Percentiles rank a stretch among this genome's conserved stretches.
These are phyloP conservation scores for Cercospora sesami DNA, from an alignment of 2,329 filamentous ascomycete species.

Conservation along the genomic window DNA sequence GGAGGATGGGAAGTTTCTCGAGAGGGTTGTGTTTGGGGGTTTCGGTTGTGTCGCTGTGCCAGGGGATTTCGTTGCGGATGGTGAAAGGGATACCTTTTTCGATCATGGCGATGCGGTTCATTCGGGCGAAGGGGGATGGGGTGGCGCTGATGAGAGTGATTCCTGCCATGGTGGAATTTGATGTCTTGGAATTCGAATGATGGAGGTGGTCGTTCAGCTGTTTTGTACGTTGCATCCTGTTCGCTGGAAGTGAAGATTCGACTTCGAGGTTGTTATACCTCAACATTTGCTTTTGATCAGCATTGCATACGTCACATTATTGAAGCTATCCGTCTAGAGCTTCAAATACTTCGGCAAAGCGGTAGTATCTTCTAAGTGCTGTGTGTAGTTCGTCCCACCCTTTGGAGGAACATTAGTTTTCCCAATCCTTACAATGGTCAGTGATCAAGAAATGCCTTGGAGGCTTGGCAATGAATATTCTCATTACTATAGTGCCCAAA, in stretches of 20 bases:
- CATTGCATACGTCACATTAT: conserved; percentile 1
- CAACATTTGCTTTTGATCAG: background rate
- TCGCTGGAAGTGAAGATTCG: background rate
- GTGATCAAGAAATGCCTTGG: background rate
- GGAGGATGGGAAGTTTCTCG: conserved; percentile 28
- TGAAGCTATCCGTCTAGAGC: background rate
- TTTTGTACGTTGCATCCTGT: conserved; percentile 5
- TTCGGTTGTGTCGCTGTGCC: conserved; percentile 23
- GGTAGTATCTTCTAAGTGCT: background rate
- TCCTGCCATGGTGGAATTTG: background rate
- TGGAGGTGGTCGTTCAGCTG: background rate
- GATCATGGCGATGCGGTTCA: conserved; percentile 27
- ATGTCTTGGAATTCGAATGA: background rate
- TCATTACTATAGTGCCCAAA: background rate
- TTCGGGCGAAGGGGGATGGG: conserved; percentile 27
- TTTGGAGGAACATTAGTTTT: background rate
- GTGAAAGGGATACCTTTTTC: conserved; percentile 25
- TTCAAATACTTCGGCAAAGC: background rate
- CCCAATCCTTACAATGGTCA: background rate
- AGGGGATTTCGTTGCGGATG: conserved; percentile 23
- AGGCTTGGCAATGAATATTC: background rate
- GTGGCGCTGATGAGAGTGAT: conserved; percentile 26
- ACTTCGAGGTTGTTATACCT: background rate
- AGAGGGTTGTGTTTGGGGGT: conserved; percentile 27
- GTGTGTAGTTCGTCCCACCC: background rate